Evolutionary conservation across 305 asterid genomes (phyloP).

Genomic region (Salvia sclarea): DNA sequence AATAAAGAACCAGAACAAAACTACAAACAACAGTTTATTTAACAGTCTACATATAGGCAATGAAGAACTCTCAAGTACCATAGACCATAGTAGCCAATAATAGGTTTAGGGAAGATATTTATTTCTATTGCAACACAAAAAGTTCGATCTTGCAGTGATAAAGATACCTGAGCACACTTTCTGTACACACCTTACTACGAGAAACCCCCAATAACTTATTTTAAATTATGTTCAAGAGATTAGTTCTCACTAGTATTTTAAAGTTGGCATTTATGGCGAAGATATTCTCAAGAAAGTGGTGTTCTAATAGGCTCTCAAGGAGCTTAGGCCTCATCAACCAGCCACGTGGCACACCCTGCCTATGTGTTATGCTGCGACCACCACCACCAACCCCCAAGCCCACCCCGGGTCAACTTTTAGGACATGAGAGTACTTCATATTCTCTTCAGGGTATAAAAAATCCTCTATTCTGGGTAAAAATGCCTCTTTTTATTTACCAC

Average conservation of each 20-base stretch:
- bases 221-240: slow-evolving; percentile 5
- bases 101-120: not conserved
- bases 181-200: not conserved
- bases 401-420: too few species aligned
- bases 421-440: too few species aligned
- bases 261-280: not conserved
- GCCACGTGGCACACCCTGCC: not conserved
- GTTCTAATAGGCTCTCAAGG: not conserved
- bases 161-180: slow-evolving; percentile 6
- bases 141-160: not conserved
- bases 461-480: too few species aligned
- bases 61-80: not conserved
- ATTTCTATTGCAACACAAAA: not conserved
- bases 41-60: not conserved
- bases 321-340: not conserved
- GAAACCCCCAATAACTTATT: not conserved
- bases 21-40: too few species aligned
- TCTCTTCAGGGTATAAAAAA: too few species aligned
- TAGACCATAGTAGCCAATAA: not conserved
- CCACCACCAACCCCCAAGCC: too few species aligned
- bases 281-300: not conserved
- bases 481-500: too few species aligned
- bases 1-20: too few species aligned
- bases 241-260: not conserved
- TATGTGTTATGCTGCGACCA: too few species aligned